Evolutionary conservation across 495 filamentous ascomycete species (phyloP).

Genomic region (Neurospora sp.): DNA sequence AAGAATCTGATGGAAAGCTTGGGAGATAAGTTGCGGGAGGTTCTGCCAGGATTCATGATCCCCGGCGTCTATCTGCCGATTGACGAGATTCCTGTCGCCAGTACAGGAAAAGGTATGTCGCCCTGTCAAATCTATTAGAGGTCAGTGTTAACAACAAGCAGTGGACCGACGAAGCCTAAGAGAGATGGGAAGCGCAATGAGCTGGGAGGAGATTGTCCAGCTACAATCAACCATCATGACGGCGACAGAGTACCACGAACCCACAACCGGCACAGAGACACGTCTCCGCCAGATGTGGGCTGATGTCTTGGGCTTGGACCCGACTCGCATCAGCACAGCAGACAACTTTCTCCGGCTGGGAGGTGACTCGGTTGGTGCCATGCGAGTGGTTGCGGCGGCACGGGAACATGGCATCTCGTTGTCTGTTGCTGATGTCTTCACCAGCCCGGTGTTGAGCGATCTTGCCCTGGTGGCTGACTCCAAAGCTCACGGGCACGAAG

Average conservation of each 20-base stretch:
- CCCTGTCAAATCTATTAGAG: background rate
- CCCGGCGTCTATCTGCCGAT: background rate
- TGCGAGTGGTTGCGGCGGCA: constrained; percentile 52
- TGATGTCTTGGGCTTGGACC: constrained; percentile 13
- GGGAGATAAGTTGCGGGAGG: background rate
- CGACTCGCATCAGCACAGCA: constrained; percentile 27
- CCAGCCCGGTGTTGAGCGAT: constrained; percentile 15
- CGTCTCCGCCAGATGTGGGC: constrained; percentile 17
- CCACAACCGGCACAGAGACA: constrained; percentile 9
- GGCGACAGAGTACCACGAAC: background rate
- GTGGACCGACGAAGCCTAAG: background rate
- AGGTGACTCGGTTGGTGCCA: constrained; percentile 57
- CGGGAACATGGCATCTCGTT: constrained; percentile 38
- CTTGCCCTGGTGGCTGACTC: constrained; percentile 7
- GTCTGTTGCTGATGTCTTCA: constrained; percentile 43
- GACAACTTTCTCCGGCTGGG: constrained; percentile 49
- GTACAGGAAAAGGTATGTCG: background rate
- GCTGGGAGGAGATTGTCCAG: background rate
- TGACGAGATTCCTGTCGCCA: background rate
- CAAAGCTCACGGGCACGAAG: background rate
- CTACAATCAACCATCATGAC: background rate
- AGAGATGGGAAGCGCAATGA: background rate
- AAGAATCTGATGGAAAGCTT: background rate
- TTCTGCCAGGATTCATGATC: background rate
- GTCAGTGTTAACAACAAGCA: background rate